Evolutionary conservation across 495 filamentous ascomycete genomes (phyloP).

Genomic region (Neurospora intermedia): DNA sequence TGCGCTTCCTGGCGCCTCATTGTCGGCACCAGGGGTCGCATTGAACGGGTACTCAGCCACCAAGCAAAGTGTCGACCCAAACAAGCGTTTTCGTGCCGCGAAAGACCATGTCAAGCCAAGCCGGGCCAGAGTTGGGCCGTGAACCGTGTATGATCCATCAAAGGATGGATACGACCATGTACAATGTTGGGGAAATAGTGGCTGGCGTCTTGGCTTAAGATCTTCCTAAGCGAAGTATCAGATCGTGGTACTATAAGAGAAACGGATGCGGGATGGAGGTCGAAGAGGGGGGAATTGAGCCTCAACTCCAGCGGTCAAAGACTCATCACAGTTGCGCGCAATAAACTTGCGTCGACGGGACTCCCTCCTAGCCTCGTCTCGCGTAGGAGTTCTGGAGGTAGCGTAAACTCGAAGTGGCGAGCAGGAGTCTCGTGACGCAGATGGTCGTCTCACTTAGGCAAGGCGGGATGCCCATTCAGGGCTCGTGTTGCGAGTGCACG

Average conservation of each 20-base stretch:
- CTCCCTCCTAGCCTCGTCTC: background rate
- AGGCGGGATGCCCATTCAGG: background rate
- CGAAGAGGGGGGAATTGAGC: background rate
- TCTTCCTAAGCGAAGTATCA: background rate
- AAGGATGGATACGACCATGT: background rate
- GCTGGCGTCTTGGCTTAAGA: background rate
- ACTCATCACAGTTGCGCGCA: background rate
- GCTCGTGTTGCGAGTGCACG: background rate
- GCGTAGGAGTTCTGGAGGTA: background rate
- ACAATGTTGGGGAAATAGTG: background rate
- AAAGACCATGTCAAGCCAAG: background rate
- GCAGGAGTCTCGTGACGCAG: background rate
- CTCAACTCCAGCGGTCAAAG: background rate
- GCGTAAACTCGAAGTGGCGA: background rate
- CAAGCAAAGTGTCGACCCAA: background rate
- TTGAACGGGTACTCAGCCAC: background rate
- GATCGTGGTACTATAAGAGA: background rate
- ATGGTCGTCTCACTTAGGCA: background rate
- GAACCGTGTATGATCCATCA: background rate
- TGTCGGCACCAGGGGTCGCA: background rate
- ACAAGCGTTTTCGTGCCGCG: background rate
- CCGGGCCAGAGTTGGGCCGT: background rate
- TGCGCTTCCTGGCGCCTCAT: background rate
- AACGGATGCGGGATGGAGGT: background rate
- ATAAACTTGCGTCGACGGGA: background rate